Base-by-base conservation (phyloP, 768 basidiomycete genomes). In the Saitozyma sp. region DNA sequence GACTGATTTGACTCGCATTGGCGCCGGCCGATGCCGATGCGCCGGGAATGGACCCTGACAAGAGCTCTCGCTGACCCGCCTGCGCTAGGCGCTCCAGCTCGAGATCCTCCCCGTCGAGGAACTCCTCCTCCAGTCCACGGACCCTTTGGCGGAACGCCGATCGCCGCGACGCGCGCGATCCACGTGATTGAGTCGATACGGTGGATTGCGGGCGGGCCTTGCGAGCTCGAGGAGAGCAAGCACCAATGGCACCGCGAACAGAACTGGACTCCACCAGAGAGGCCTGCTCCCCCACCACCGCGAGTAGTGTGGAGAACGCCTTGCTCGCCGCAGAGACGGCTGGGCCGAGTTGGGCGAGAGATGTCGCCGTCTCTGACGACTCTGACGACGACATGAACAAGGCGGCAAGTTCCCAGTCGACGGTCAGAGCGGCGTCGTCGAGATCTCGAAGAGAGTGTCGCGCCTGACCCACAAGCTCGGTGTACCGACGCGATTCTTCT, bases 91-190 rank as follows among this genome's bases (percentile, higher is more conserved):
- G 17, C 3, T 69, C 66, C 3, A 59, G 48, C 48, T 29, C 29
- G 29, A 29, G 29, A 5, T 29, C 29, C 29, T 29, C 62, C 41
- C 19, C 45, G 55, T 68, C 70, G 38, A 68, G 50, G 53, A 74
- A 71, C 61, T 78, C 77, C 45, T 78, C 75, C 45, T 78, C 77
- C 16, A 78, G 37, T 5, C 77, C 75, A 13, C 66, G 56, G 0
- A 63, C 68, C 62, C 49, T 54, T 63, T 62, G 52, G 45, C 56
- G 48, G 59, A 56, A 19, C 8, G 58, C 11, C 11, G 60, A 49
- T 37, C 37, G 39, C 17, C 51, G 29, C 29, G 56, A 58, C 17
- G 40, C 29, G 6, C 62, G 60, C 4, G 50, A 64, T 14, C 39
- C 50, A 19, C 54, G 60, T 17, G 54, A 71, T 39, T 42, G 62